These are phyloP conservation scores for Dunaliella sp. DNA, from an alignment of 139 green algal genomes.

Conservation along the genomic window DNA sequence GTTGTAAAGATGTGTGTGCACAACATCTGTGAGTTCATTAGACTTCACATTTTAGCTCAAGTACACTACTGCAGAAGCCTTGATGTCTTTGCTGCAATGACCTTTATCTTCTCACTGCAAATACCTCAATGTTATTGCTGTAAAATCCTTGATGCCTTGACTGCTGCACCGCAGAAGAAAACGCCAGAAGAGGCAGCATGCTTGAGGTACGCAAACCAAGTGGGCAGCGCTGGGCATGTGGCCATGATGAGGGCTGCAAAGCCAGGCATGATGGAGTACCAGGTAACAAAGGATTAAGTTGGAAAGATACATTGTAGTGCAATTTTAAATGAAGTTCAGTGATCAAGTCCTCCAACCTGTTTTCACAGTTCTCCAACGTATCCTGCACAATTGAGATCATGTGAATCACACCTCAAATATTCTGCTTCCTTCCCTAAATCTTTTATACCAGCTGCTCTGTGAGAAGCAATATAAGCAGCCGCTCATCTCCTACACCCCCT, in stretches of 20 bases:
- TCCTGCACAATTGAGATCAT: neutral
- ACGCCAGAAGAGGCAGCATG: conserved; percentile 64
- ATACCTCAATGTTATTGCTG: too few species aligned
- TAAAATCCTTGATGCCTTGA: too few species aligned
- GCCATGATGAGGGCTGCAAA: conserved; percentile 60
- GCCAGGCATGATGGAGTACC: conserved; percentile 37
- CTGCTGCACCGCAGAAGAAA: conserved; percentile 53
- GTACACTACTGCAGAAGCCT: too few species aligned
- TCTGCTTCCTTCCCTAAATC: too few species aligned
- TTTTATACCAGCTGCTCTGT: too few species aligned
- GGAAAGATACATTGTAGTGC: neutral
- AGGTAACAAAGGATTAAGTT: conserved; percentile 3
- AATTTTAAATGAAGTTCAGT: neutral
- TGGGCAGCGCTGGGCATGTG: conserved; percentile 58
- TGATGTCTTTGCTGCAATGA: too few species aligned
- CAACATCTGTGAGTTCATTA: too few species aligned
- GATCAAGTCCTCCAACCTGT: neutral
- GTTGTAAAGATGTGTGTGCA: too few species aligned
- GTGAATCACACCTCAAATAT: neutral
- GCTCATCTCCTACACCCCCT: too few species aligned
- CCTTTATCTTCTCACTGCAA: too few species aligned
- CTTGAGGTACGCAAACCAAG: conserved; percentile 67
- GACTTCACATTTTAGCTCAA: too few species aligned
- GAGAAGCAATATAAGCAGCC: too few species aligned
- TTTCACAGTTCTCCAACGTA: neutral